phyloP scores from a whole-genome alignment of 768 basidiomycete genomes.

The Suillus variegatus region DNA sequence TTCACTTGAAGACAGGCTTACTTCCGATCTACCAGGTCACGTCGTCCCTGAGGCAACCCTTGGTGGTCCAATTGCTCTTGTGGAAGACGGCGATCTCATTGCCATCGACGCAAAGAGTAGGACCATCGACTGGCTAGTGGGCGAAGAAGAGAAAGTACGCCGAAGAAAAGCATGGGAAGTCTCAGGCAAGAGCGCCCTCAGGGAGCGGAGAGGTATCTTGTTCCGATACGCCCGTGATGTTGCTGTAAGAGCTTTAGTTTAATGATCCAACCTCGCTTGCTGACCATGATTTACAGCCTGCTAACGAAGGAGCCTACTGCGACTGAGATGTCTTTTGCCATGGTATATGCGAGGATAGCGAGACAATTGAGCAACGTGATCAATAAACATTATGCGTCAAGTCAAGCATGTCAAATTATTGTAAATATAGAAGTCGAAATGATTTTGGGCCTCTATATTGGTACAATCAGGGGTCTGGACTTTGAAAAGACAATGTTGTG shows the following conservation, averaged over 20 bases:
- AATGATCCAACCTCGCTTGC: background rate
- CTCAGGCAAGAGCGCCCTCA: slow-evolving; percentile 62
- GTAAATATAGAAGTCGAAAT: background rate
- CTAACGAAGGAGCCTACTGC: slow-evolving; percentile 79
- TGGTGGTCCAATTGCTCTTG: slow-evolving; percentile 87
- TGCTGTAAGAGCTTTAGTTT: slow-evolving; percentile 57
- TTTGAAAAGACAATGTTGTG: background rate
- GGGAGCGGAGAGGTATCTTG: slow-evolving; percentile 73
- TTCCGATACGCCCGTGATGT: slow-evolving; percentile 85
- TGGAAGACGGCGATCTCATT: slow-evolving; percentile 80
- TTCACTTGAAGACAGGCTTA: slow-evolving; percentile 37
- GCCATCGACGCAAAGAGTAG: slow-evolving; percentile 68
- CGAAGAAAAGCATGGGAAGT: slow-evolving; percentile 71
- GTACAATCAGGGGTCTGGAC: background rate
- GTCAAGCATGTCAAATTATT: background rate
- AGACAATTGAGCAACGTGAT: background rate
- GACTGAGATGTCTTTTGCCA: slow-evolving; percentile 47
- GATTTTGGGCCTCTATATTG: background rate
- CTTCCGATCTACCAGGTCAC: slow-evolving; percentile 49
- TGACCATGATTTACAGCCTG: slow-evolving; percentile 52
- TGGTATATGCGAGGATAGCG: background rate
- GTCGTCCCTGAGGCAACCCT: slow-evolving; percentile 67
- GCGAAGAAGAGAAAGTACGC: slow-evolving; percentile 60
- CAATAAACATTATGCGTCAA: background rate
- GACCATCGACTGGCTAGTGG: slow-evolving; percentile 73